Conservation (phyloP, 2,329 filamentous ascomycete genomes). For the Ophiostoma australiae region DNA sequence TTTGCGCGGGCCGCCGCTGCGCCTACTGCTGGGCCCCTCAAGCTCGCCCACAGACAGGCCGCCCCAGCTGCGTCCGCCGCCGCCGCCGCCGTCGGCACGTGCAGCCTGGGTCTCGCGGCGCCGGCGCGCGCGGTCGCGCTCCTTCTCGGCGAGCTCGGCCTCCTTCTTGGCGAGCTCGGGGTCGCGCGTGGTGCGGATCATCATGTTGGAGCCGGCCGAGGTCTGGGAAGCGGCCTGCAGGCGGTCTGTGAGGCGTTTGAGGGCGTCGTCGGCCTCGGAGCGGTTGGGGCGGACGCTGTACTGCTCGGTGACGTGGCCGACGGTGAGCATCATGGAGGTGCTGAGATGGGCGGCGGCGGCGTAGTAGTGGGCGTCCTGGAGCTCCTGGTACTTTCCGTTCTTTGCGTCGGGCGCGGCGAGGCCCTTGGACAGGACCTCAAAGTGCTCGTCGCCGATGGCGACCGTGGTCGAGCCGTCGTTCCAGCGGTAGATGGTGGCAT, state of each 20-base stretch:
- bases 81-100: constrained; percentile 54
- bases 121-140: constrained; percentile 61
- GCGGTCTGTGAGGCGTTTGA: constrained; percentile 61
- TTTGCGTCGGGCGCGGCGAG: constrained; percentile 55
- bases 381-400: constrained; percentile 49
- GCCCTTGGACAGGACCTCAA: constrained; percentile 65
- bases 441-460: constrained; percentile 70
- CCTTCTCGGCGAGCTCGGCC: constrained; percentile 70
- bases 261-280: constrained; percentile 64
- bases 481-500: constrained; percentile 70
- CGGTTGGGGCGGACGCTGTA: constrained; percentile 64
- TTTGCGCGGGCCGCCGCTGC: constrained; percentile 37
- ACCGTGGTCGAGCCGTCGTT: constrained; percentile 73
- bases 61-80: constrained; percentile 36
- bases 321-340: constrained; percentile 63
- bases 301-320: constrained; percentile 70
- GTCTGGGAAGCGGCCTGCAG: constrained; percentile 60
- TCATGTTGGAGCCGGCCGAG: constrained; percentile 52
- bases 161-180: constrained; percentile 70
- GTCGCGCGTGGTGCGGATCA: constrained; percentile 65
- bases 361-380: constrained; percentile 71
- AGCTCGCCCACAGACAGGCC: constrained; percentile 63
- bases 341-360: constrained; percentile 65
- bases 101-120: constrained; percentile 63
- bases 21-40: constrained; percentile 49